Evolutionary conservation across 2,329 filamentous ascomycete genomes (phyloP).

Genomic region (Diplodia sapinea): DNA sequence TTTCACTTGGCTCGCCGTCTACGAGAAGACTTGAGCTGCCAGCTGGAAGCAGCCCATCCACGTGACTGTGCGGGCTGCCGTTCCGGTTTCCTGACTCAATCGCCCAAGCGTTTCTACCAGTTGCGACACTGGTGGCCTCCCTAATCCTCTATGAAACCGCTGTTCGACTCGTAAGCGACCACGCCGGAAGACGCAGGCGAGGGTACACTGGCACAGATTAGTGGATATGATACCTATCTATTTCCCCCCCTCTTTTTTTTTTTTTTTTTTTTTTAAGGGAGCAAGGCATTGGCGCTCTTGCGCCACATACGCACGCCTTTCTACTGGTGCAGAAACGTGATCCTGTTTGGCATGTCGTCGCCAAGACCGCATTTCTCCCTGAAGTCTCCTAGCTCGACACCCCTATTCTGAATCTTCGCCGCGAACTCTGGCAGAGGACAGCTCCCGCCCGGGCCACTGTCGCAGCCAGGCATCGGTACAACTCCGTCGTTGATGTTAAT

Average conservation of each 20-base stretch:
- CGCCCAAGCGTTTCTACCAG: slow-evolving; percentile 4
- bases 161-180: slow-evolving; percentile 18
- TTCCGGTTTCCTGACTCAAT: slow-evolving; percentile 17
- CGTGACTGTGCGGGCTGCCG: slow-evolving; percentile 19
- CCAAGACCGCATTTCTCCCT: slow-evolving; percentile 55
- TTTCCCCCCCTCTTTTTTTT: neutral
- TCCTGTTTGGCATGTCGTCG: slow-evolving; percentile 48
- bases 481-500: slow-evolving; percentile 65
- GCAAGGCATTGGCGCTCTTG: neutral
- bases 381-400: slow-evolving; percentile 55
- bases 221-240: neutral
- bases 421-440: slow-evolving; percentile 56
- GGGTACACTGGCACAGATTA: slow-evolving; percentile 7
- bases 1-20: slow-evolving; percentile 1
- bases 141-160: slow-evolving; percentile 22
- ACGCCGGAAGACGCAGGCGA: slow-evolving; percentile 22
- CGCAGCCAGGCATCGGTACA: slow-evolving; percentile 56
- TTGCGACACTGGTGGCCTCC: slow-evolving; percentile 22
- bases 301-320: slow-evolving; percentile 10
- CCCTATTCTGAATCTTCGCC: slow-evolving; percentile 49
- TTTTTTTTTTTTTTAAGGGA: neutral
- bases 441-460: slow-evolving; percentile 54
- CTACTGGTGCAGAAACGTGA: slow-evolving; percentile 59
- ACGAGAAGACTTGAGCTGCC: neutral
- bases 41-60: neutral